Evolutionary conservation across 2,329 filamentous ascomycete genomes (phyloP).

Genomic region (Clonostachys rhizophaga): DNA sequence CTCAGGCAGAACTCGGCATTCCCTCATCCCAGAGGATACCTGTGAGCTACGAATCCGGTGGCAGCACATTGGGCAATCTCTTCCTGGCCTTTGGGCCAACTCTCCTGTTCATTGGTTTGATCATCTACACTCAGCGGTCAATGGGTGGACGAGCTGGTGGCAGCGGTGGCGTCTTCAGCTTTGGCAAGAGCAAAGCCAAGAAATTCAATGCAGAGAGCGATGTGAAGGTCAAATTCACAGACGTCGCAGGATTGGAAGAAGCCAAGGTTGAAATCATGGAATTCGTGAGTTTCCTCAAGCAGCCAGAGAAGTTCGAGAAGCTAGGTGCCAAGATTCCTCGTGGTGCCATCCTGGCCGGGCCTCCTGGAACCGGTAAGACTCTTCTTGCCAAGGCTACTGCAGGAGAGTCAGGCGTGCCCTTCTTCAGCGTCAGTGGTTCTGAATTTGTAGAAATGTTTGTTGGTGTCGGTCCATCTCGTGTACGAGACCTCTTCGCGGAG

Average conservation of each 20-base stretch:
- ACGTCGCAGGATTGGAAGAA: slow-evolving; percentile 97
- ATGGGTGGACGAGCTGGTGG: slow-evolving; percentile 61
- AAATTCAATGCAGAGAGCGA: slow-evolving; percentile 97
- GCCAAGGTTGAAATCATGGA: slow-evolving; percentile 99
- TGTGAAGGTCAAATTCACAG: slow-evolving; percentile 93
- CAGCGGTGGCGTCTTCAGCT: slow-evolving; percentile 80
- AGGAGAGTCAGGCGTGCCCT: slow-evolving; percentile 93
- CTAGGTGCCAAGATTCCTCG: slow-evolving; percentile 97
- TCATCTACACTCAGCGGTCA: slow-evolving; percentile 75
- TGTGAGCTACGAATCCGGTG: slow-evolving; percentile 78
- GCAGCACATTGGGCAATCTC: slow-evolving; percentile 68
- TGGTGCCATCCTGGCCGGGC: slow-evolving; percentile 94
- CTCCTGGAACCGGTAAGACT: slow-evolving; percentile 97
- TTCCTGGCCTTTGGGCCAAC: slow-evolving; percentile 81
- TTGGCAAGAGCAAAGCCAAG: slow-evolving; percentile 93
- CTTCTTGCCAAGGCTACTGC: slow-evolving; percentile 95
- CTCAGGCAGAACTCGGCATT: slow-evolving; percentile 83
- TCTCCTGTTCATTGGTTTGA: slow-evolving; percentile 75
- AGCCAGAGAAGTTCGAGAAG: slow-evolving; percentile 86
- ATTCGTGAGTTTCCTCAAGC: slow-evolving; percentile 95
- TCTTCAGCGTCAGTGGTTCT: slow-evolving; percentile 97
- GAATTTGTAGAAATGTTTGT: slow-evolving; percentile 99
- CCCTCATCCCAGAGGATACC: slow-evolving; percentile 86
- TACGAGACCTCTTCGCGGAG: slow-evolving; percentile 90
- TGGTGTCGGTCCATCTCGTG: slow-evolving; percentile 92